Evolutionary conservation across 1,139 yeast genomes (phyloP).

Genomic region (Hansenula anomala): DNA sequence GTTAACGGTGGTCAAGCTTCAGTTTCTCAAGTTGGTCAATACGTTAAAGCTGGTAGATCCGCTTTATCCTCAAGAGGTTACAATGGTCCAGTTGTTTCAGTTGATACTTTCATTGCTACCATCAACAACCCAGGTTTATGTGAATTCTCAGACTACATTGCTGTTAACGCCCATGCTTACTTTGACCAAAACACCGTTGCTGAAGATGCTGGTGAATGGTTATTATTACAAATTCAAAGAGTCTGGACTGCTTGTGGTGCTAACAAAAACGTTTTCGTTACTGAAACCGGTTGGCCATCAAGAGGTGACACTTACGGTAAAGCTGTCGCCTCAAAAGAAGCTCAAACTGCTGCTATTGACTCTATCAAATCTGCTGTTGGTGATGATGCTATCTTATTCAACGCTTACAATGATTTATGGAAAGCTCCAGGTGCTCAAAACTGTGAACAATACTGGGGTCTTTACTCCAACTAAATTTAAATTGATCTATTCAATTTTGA

Average conservation of each 20-base stretch:
- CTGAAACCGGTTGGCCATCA: slow-evolving; percentile 85
- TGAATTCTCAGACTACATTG: slow-evolving; percentile 68
- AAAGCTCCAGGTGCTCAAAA: slow-evolving; percentile 62
- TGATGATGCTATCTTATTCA: slow-evolving; percentile 55
- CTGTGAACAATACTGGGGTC: slow-evolving; percentile 76
- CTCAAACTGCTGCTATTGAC: slow-evolving; percentile 57
- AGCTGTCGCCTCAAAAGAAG: slow-evolving; percentile 63
- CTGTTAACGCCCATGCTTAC: slow-evolving; percentile 78
- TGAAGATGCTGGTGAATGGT: slow-evolving; percentile 66
- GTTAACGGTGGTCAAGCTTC: slow-evolving; percentile 66
- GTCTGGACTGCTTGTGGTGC: slow-evolving; percentile 65
- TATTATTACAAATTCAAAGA: slow-evolving; percentile 58
- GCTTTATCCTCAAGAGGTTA: slow-evolving; percentile 62
- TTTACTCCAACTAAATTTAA: slow-evolving; percentile 26
- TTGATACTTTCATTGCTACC: slow-evolving; percentile 75
- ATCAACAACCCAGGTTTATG: slow-evolving; percentile 69
- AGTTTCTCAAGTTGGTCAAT: slow-evolving; percentile 49
- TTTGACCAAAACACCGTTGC: slow-evolving; percentile 71
- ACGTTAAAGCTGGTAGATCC: slow-evolving; percentile 51
- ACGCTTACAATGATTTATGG: slow-evolving; percentile 76
- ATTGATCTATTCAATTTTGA: no score
- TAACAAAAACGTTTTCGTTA: slow-evolving; percentile 51
- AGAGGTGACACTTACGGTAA: slow-evolving; percentile 59
- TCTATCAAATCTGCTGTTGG: slow-evolving; percentile 55
- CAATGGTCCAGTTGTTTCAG: slow-evolving; percentile 69